A percentile compares a stretch with the other conserved stretches of the same genome.
Conservation (phyloP, 1,284 basidiomycete genomes). For the Sporisorium scitamineum region DNA sequence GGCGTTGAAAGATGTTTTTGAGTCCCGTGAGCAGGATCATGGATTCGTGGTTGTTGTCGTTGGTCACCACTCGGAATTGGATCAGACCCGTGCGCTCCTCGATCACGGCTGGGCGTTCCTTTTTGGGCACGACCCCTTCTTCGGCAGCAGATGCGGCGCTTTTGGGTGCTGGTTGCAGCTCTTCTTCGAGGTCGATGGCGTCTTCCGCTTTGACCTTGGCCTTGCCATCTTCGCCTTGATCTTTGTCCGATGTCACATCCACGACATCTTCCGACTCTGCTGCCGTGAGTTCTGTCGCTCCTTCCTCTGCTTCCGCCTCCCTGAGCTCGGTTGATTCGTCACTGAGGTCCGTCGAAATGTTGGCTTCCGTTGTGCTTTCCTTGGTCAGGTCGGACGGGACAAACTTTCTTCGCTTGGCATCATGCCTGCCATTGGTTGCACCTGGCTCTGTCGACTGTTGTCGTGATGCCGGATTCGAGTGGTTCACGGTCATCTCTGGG, state of each 20-base stretch:
- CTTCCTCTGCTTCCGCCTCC: slow-evolving; percentile 4
- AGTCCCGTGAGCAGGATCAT: slow-evolving; percentile 89
- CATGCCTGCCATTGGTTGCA: slow-evolving; percentile 24
- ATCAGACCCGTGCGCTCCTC: slow-evolving; percentile 89
- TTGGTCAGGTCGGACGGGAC: slow-evolving; percentile 19
- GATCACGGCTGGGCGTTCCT: slow-evolving; percentile 76
- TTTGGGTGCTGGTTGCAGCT: slow-evolving; percentile 37
- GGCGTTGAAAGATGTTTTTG: slow-evolving; percentile 96
- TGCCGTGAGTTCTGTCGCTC: neutral
- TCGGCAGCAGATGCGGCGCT: slow-evolving; percentile 46
- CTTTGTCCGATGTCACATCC: slow-evolving; percentile 6
- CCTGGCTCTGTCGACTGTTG: slow-evolving; percentile 28
- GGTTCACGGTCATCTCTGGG: slow-evolving; percentile 44
- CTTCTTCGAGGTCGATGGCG: slow-evolving; percentile 44
- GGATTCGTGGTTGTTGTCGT: slow-evolving; percentile 78
- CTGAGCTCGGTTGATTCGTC: slow-evolving; percentile 35
- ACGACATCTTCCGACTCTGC: neutral
- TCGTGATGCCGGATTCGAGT: slow-evolving; percentile 43
- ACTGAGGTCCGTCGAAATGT: slow-evolving; percentile 41
- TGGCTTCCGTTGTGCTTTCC: slow-evolving; percentile 24
- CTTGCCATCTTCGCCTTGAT: slow-evolving; percentile 1
- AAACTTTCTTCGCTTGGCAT: slow-evolving; percentile 35
- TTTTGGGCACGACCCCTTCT: slow-evolving; percentile 43
- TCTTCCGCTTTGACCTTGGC: slow-evolving; percentile 45
- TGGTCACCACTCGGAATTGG: slow-evolving; percentile 85